Conservation (phyloP, 192 early-diverging fungal genomes). For the Backusella luteola region DNA sequence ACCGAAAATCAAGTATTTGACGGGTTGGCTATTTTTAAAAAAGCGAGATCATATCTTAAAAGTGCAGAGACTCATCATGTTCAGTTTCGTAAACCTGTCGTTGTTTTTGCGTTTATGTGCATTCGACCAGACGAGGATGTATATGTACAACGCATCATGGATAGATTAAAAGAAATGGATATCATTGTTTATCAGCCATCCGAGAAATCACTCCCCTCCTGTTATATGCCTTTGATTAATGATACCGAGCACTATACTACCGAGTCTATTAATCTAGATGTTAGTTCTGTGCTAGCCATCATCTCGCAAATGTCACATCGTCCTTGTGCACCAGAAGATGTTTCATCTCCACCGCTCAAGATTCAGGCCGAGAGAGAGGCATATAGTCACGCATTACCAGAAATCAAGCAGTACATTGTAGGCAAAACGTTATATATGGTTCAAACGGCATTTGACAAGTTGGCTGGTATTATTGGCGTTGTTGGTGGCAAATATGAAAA, state of each 20-base stretch:
- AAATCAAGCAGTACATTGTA: conserved; percentile 31
- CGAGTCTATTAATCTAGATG: conserved; percentile 42
- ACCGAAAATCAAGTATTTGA: conserved; percentile 2
- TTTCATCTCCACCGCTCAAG: conserved; percentile 37
- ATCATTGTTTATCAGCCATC: conserved; percentile 19
- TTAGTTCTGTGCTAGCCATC: conserved; percentile 46
- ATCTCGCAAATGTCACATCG: conserved; percentile 42
- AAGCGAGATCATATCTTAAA: conserved; percentile 19
- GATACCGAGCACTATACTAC: conserved; percentile 30
- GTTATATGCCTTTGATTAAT: not conserved
- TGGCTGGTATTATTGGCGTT: conserved; percentile 37
- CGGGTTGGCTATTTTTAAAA: conserved; percentile 31
- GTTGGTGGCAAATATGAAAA: conserved; percentile 44
- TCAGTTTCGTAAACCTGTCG: conserved; percentile 30
- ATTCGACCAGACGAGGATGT: conserved; percentile 22
- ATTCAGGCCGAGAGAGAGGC: conserved; percentile 45
- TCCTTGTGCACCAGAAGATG: conserved; percentile 24
- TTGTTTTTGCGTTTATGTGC: conserved; percentile 37
- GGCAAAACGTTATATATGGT: conserved; percentile 39
- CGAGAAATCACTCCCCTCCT: not conserved
- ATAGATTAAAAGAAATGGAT: conserved; percentile 18
- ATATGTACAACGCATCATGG: conserved; percentile 31
- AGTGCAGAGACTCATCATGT: conserved; percentile 29
- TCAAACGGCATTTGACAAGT: conserved; percentile 32
- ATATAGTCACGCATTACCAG: conserved; percentile 31